phyloP scores from a whole-genome alignment of 352 stramenopile species.

The Phytophthora syringae region DNA sequence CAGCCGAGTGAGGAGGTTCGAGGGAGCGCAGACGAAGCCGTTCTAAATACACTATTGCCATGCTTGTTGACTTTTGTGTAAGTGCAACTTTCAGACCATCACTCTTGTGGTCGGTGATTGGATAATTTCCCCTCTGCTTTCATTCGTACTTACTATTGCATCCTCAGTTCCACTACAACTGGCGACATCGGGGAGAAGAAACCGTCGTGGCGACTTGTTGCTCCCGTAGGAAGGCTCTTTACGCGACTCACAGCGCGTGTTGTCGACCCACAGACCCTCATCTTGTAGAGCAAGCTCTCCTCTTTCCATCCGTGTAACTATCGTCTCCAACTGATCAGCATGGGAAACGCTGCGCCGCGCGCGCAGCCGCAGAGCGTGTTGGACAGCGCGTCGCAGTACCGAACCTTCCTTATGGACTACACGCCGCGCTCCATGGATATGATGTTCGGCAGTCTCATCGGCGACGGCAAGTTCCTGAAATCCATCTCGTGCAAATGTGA shows the following conservation, averaged over 20 bases:
- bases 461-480: constrained; percentile 92
- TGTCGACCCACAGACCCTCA: neutral
- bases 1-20: constrained; percentile 23
- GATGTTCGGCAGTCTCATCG: constrained; percentile 87
- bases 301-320: constrained; percentile 5
- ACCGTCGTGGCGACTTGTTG: constrained; percentile 1
- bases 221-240: neutral
- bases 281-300: constrained; percentile 3
- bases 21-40: constrained; percentile 22
- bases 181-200: constrained; percentile 29
- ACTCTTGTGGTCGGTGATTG: constrained; percentile 1
- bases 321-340: constrained; percentile 21
- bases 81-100: neutral
- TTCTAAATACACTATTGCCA: constrained; percentile 43
- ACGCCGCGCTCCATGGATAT: constrained; percentile 84
- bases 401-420: constrained; percentile 90
- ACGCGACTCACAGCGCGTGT: neutral
- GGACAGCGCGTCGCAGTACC: constrained; percentile 87
- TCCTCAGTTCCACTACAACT: constrained; percentile 24
- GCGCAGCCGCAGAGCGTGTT: constrained; percentile 78
- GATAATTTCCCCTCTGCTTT: neutral
- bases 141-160: constrained; percentile 9
- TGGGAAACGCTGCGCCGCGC: constrained; percentile 86
- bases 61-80: constrained; percentile 20
- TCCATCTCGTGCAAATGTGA: constrained; percentile 89